Conservation (phyloP, 352 stramenopile genomes). For the Globisporangium acanthophoron region DNA sequence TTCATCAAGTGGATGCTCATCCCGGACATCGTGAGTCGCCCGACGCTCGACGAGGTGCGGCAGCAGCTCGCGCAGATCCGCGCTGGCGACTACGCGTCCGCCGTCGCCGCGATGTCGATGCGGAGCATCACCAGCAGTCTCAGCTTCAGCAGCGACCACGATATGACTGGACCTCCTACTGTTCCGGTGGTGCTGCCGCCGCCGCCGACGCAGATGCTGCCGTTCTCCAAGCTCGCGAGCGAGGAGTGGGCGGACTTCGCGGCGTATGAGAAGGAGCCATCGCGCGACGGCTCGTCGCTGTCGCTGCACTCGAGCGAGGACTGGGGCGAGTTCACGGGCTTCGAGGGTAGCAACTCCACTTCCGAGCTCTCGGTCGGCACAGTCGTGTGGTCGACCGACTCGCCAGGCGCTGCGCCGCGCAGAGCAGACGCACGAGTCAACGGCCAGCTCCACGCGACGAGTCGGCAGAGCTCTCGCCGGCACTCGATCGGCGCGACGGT, state of each 20-base stretch:
- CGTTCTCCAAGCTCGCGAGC: constrained; percentile 14
- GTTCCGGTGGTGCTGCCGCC: not conserved
- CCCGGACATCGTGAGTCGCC: constrained; percentile 45
- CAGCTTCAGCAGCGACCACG: not conserved
- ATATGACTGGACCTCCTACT: not conserved
- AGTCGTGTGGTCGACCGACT: constrained; percentile 9
- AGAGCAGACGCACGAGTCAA: too few species aligned
- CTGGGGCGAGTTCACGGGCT: constrained; percentile 13
- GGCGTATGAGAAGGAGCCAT: constrained; percentile 15
- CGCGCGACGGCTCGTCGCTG: constrained; percentile 5
- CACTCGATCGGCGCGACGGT: constrained; percentile 10
- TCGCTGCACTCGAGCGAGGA: constrained; percentile 12
- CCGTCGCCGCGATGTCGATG: not conserved
- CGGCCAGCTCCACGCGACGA: not conserved
- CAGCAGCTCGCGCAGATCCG: constrained; percentile 22
- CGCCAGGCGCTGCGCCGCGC: not conserved
- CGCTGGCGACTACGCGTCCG: not conserved
- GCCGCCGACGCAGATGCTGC: constrained; percentile 11
- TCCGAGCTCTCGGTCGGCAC: constrained; percentile 9
- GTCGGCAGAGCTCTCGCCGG: constrained; percentile 7
- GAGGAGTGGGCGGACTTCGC: constrained; percentile 29
- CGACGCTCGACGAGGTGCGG: constrained; percentile 45
- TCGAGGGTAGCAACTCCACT: constrained; percentile 11
- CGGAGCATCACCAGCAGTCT: not conserved
- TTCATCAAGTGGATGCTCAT: constrained; percentile 76